Evolutionary conservation across 2,329 filamentous ascomycete species (phyloP).

Genomic region (Cordyceps tenuipes): DNA sequence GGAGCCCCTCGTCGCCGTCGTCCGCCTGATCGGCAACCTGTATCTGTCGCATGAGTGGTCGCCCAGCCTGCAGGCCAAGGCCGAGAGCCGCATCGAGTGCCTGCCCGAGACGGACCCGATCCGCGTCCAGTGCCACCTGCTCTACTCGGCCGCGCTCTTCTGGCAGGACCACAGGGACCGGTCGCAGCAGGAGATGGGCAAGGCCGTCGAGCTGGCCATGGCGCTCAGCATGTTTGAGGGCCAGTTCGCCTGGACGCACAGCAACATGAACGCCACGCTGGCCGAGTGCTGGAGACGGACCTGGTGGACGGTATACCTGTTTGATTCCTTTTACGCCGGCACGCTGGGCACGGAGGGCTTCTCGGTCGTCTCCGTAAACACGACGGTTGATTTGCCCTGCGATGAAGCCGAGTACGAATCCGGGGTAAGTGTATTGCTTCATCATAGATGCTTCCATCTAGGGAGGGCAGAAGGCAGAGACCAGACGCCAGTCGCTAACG

Average conservation of each 20-base stretch:
- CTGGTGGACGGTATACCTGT: slow-evolving; percentile 60
- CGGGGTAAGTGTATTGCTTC: slow-evolving; percentile 23
- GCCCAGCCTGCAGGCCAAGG: background rate
- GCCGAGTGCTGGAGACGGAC: slow-evolving; percentile 57
- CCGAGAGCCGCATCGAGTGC: slow-evolving; percentile 9
- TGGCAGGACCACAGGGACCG: slow-evolving; percentile 22
- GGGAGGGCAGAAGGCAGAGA: background rate
- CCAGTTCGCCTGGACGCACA: slow-evolving; percentile 41
- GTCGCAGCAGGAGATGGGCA: slow-evolving; percentile 25
- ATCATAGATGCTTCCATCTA: no score
- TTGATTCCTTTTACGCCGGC: slow-evolving; percentile 41
- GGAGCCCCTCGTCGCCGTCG: slow-evolving; percentile 18
- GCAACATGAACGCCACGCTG: slow-evolving; percentile 34
- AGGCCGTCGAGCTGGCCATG: slow-evolving; percentile 49
- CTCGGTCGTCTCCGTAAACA: slow-evolving; percentile 30
- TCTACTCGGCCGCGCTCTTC: slow-evolving; percentile 29
- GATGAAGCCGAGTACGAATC: slow-evolving; percentile 49
- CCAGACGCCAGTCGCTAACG: background rate
- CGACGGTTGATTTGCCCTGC: slow-evolving; percentile 54
- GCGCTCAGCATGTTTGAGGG: slow-evolving; percentile 50
- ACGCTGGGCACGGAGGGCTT: slow-evolving; percentile 23
- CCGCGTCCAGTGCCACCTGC: slow-evolving; percentile 27
- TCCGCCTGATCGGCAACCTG: slow-evolving; percentile 28
- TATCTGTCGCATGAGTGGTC: slow-evolving; percentile 18
- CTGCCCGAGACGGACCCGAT: slow-evolving; percentile 18